phyloP scores from a whole-genome alignment of 2,329 filamentous ascomycete species.

The Ophiocordyceps camponoti-leonardi region DNA sequence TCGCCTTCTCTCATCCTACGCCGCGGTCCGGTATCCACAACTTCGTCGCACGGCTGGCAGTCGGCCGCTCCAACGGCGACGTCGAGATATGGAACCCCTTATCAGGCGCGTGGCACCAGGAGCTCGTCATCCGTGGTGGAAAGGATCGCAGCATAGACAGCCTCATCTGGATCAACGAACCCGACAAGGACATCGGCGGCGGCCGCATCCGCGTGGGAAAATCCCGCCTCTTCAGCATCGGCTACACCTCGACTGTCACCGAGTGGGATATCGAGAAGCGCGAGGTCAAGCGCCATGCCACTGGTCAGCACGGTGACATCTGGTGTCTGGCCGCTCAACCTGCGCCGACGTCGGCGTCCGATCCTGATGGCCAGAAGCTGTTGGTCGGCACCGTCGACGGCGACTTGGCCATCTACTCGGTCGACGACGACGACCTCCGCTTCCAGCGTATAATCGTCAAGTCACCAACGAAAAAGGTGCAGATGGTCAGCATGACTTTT shows the following conservation, averaged over 20 bases:
- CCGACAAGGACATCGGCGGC: slow-evolving; percentile 49
- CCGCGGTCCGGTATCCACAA: slow-evolving; percentile 27
- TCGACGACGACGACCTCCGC: slow-evolving; percentile 65
- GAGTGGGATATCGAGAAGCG: slow-evolving; percentile 86
- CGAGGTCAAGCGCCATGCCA: slow-evolving; percentile 61
- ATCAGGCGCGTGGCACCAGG: slow-evolving; percentile 73
- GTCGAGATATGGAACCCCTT: slow-evolving; percentile 96
- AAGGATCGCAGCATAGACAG: slow-evolving; percentile 79
- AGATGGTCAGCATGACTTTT: slow-evolving; percentile 83
- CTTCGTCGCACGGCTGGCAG: slow-evolving; percentile 55
- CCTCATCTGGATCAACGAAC: slow-evolving; percentile 79
- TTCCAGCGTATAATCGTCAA: slow-evolving; percentile 63
- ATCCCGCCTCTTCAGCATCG: slow-evolving; percentile 86
- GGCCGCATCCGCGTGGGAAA: slow-evolving; percentile 49
- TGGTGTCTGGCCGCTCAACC: slow-evolving; percentile 89
- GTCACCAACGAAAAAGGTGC: slow-evolving; percentile 65
- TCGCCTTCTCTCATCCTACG: slow-evolving; percentile 75
- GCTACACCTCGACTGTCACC: slow-evolving; percentile 78
- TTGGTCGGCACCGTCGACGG: slow-evolving; percentile 84
- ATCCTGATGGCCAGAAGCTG: slow-evolving; percentile 35
- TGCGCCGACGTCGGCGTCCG: slow-evolving; percentile 4
- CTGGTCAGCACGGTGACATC: slow-evolving; percentile 86
- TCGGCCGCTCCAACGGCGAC: slow-evolving; percentile 86
- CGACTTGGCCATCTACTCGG: slow-evolving; percentile 71
- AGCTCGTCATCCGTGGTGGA: slow-evolving; percentile 68